Evolutionary conservation across 192 early-diverging fungal species (phyloP), one percentile per base, ranked within the genome.

Genomic region (Ambispora gerdemannii): DNA sequence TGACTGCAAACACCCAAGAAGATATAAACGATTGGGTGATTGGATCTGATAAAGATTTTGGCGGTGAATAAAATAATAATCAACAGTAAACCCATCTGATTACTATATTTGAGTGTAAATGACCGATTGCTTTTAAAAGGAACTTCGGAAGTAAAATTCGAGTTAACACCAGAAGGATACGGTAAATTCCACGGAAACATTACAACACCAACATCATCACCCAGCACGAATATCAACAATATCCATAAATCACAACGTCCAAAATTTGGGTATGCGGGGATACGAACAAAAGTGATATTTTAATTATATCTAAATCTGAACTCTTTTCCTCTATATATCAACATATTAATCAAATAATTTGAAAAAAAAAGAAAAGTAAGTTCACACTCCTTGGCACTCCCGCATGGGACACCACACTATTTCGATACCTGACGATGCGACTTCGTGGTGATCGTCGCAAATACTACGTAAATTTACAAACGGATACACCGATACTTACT

Each of bases 391-490:
- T 96, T 58, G 85, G 87, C 56, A 84, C 82, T 19, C 89, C 90
- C 38, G 80, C 83, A 72, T 95, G 91, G 86, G 96, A 98, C 76
- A 92, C 90, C 32, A 86, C 85, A 13, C 77, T 90, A 63, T 98
- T 85, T 74, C 84, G 95, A 38, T 98, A 95, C 74, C 78, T 98
- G 36, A 86, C 88, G 0, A 56, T 96, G 56, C 77, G 91, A 24
- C 91, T 92, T 8, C 85, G 84, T 69, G 93, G 93, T 1, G 94
- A 98, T 66, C 71, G 80, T 22, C 81, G 90, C 58, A 91, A 92
- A 77, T 98, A 94, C 79, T 90, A 95, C 85, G 92, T 98, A 63
- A 98, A 98, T 74, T 75, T 98, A 17, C 90, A 94, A 70, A 92
- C 94, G 11, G 91, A 94, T 66, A 86, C 86, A 25, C 76, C 95